Base-by-base conservation (phyloP, 192 early-diverging fungal genomes). In the Gigaspora rosea region DNA sequence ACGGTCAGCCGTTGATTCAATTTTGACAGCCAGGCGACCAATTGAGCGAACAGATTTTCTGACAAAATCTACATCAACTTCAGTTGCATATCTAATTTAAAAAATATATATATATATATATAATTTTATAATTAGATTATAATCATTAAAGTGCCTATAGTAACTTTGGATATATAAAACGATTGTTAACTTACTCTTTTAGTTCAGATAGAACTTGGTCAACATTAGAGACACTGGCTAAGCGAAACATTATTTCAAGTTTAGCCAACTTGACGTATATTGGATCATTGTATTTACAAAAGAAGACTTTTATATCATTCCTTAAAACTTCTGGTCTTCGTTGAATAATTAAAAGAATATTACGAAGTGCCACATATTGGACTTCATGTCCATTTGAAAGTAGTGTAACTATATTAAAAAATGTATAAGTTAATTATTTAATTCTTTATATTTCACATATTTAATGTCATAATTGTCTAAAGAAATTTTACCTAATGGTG, bases 231-330 rank as follows among this genome's bases (percentile, higher is more conserved):
- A 91, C 89, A 72, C 88, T 92, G 5, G 93, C 92, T 51, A 99
- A 85, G 76, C 94, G 88, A 79, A 96, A 90, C 78, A 99, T 94
- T 66, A 97, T 94, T 77, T 98, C 97, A 12, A 99, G 90, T 83
- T 99, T 99, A 49, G 95, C 93, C 79, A 98, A 85, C 79, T 99
- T 99, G 70, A 99, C 96, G 83, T 98, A 98, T 78, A 97, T 96
- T 11, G 98, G 96, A 82, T 99, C 98, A 82, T 97, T 95, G 86
- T 98, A 98, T 82, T 99, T 98, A 91, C 96, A 98, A 80, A 98
- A 99, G 83, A 99, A 99, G n/a, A 95, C 95, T 73, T 96, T 95
- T 80, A 98, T 90, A 82, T 99, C 96, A 73, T 93, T 93, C 66
- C 91, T 91, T 64, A 99, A 86, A 27, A 98, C 87, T 11, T 95